Evolutionary conservation across 176 grass and related monocot species (phyloP).

Genomic region (Chrysopogon serrulatus): DNA sequence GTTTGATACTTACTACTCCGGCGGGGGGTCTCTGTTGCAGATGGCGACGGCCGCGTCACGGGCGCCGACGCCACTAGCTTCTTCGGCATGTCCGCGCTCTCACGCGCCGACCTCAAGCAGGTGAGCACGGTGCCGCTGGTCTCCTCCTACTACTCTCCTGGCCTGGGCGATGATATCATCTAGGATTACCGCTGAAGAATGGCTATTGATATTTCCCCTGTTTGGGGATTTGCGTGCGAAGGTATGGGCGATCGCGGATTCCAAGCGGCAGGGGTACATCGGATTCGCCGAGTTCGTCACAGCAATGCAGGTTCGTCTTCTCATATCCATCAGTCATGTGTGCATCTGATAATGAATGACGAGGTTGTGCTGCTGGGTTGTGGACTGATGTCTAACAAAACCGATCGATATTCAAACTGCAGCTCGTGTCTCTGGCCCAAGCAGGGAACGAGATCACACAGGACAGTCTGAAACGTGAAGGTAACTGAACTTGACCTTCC

Average conservation of each 20-base stretch:
- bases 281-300: constrained; percentile 70
- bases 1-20: neutral
- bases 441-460: constrained; percentile 64
- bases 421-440: constrained; percentile 82
- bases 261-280: constrained; percentile 81
- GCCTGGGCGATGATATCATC: neutral
- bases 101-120: constrained; percentile 77
- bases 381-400: neutral
- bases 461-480: constrained; percentile 56
- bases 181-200: neutral
- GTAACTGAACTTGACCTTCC: constrained; percentile 19
- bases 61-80: constrained; percentile 70
- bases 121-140: constrained; percentile 13
- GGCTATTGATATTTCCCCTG: neutral
- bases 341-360: neutral
- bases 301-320: constrained; percentile 56
- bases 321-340: no score
- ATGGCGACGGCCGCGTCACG: constrained; percentile 71
- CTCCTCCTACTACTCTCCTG: neutral
- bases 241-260: constrained; percentile 84
- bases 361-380: neutral
- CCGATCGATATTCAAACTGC: neutral
- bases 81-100: constrained; percentile 71
- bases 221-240: constrained; percentile 19
- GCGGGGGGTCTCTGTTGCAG: neutral